Percentiles rank a stretch among this genome's conserved stretches.
These are phyloP conservation scores for Spathaspora girioi DNA, from an alignment of 805 yeast species.

Conservation along the genomic window DNA sequence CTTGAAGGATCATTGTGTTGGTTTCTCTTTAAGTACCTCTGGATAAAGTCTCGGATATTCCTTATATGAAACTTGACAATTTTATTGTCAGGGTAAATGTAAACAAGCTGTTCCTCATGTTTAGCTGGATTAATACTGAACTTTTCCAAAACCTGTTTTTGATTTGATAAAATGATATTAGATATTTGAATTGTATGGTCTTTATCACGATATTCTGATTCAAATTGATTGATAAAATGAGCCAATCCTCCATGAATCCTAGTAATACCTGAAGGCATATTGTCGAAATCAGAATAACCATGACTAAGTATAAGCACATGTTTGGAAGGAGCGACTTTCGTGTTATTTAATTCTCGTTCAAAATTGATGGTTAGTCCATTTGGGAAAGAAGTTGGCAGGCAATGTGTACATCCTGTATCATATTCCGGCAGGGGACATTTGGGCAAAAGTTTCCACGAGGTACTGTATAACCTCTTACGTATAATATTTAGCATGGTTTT, in stretches of 20 bases:
- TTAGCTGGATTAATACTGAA: background rate
- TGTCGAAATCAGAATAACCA: conserved; percentile 26
- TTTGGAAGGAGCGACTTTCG: conserved; percentile 51
- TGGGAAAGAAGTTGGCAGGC: conserved; percentile 40
- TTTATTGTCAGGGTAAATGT: conserved; percentile 54
- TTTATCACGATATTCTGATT: conserved; percentile 34
- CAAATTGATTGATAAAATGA: conserved; percentile 31
- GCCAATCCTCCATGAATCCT: conserved; percentile 42
- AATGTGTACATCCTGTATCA: conserved; percentile 63
- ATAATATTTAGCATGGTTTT: background rate
- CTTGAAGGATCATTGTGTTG: conserved; percentile 5
- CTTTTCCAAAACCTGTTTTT: conserved; percentile 7
- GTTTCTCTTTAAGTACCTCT: conserved; percentile 28
- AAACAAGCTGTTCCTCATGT: conserved; percentile 22
- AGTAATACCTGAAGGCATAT: conserved; percentile 53
- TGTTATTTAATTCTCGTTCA: conserved; percentile 37
- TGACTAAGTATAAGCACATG: conserved; percentile 54
- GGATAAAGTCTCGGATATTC: conserved; percentile 34
- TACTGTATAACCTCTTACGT: conserved; percentile 4
- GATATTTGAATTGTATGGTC: conserved; percentile 50
- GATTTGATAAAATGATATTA: conserved; percentile 33
- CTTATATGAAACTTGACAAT: conserved; percentile 31
- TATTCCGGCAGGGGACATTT: conserved; percentile 48
- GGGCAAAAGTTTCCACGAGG: conserved; percentile 7
- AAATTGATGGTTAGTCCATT: conserved; percentile 38